Conservation (phyloP, 2,329 filamentous ascomycete species). For the Lachnellula arida region DNA sequence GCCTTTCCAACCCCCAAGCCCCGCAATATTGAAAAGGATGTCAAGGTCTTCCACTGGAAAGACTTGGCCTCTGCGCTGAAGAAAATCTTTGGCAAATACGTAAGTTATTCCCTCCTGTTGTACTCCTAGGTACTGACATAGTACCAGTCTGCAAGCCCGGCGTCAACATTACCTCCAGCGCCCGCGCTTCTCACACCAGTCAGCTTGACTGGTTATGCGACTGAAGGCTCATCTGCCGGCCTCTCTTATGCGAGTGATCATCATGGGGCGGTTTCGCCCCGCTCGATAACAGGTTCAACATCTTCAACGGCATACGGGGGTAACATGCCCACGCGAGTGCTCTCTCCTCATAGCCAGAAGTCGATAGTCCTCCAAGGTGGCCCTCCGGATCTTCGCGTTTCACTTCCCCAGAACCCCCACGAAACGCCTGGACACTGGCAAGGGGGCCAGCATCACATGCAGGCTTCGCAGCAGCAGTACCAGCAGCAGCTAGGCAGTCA, state of each 20-base stretch:
- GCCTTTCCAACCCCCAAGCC: slow-evolving; percentile 92
- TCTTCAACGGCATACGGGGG: slow-evolving; percentile 24
- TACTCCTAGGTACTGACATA: slow-evolving; percentile 10
- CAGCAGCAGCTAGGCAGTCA: slow-evolving; percentile 18
- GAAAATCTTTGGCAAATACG: slow-evolving; percentile 98
- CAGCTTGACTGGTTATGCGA: slow-evolving; percentile 30
- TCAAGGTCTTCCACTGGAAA: slow-evolving; percentile 98
- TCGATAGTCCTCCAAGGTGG: slow-evolving; percentile 22
- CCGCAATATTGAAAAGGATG: slow-evolving; percentile 96
- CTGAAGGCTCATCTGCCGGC: slow-evolving; percentile 25
- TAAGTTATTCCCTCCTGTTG: slow-evolving; percentile 16
- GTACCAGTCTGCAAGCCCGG: slow-evolving; percentile 31
- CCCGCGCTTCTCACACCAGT: slow-evolving; percentile 30
- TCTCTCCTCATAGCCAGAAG: slow-evolving; percentile 28
- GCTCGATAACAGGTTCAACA: slow-evolving; percentile 28
- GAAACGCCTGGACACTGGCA: slow-evolving; percentile 27
- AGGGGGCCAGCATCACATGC: slow-evolving; percentile 27
- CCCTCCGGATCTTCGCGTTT: slow-evolving; percentile 28
- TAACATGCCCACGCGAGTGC: slow-evolving; percentile 23
- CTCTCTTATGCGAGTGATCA: slow-evolving; percentile 28
- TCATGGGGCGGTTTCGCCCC: slow-evolving; percentile 29
- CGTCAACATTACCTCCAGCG: slow-evolving; percentile 29
- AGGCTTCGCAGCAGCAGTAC: slow-evolving; percentile 23
- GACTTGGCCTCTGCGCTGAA: slow-evolving; percentile 81
- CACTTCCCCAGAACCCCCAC: slow-evolving; percentile 24